Percentiles rank a stretch among this genome's conserved stretches.
Evolutionary conservation across 2,329 filamentous ascomycete species (phyloP).

Genomic region (Aspergillaceae sp.): DNA sequence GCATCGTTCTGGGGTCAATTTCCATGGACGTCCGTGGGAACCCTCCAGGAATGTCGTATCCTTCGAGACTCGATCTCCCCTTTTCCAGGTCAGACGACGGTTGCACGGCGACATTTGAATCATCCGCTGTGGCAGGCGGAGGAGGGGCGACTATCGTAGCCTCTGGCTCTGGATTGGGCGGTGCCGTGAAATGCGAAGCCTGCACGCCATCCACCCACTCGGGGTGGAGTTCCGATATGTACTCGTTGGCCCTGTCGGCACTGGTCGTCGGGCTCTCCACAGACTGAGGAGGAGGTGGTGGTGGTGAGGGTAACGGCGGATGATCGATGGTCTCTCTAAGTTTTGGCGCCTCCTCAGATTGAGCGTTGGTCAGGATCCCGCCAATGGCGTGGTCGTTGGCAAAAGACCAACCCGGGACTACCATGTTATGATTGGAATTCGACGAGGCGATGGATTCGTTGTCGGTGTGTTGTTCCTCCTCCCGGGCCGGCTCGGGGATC

Average conservation of each 20-base stretch:
- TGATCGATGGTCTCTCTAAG: slow-evolving; percentile 3
- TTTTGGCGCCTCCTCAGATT: slow-evolving; percentile 9
- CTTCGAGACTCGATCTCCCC: slow-evolving; percentile 27
- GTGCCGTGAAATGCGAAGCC: neutral
- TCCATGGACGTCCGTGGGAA: slow-evolving; percentile 40
- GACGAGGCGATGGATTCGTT: slow-evolving; percentile 27
- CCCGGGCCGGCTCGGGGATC: slow-evolving; percentile 8
- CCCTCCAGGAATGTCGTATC: slow-evolving; percentile 50
- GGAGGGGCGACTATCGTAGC: neutral
- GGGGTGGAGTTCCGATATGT: neutral
- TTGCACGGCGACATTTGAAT: neutral
- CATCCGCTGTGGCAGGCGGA: slow-evolving; percentile 1
- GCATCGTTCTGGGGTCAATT: slow-evolving; percentile 6
- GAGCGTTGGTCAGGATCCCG: slow-evolving; percentile 39
- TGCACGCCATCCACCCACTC: neutral
- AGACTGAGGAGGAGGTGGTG: neutral
- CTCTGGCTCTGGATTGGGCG: neutral
- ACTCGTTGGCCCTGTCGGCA: neutral
- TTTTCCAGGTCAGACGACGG: slow-evolving; percentile 37
- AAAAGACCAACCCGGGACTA: slow-evolving; percentile 15
- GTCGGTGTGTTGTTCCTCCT: slow-evolving; percentile 16
- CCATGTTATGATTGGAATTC: slow-evolving; percentile 37
- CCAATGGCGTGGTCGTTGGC: slow-evolving; percentile 48
- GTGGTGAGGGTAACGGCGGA: neutral
- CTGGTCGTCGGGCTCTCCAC: neutral